Percentiles rank a stretch among this genome's conserved stretches.
Conservation (phyloP, 148 eudicot species). For the Agrostemma githago region DNA sequence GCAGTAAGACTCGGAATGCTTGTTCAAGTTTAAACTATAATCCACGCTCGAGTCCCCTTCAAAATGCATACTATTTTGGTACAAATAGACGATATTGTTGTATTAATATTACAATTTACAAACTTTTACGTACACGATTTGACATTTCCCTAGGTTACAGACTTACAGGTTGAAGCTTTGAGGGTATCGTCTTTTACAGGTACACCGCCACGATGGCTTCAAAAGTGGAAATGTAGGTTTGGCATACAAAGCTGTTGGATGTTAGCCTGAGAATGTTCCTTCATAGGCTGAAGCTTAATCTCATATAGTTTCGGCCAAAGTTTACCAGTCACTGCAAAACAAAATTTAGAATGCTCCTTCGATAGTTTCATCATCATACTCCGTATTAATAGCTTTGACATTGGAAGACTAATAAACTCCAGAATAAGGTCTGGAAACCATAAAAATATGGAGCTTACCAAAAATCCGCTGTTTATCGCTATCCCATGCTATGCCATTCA, state of each 20-base stretch:
- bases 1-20: neutral
- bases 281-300: slow-evolving; percentile 61
- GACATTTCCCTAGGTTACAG: neutral
- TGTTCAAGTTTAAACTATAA: neutral
- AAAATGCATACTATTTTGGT: neutral
- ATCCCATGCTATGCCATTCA: slow-evolving; percentile 99
- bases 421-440: neutral
- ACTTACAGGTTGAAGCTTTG: neutral
- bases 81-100: neutral
- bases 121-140: neutral
- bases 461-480: slow-evolving; percentile 50
- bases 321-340: slow-evolving; percentile 76
- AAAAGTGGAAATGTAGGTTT: slow-evolving; percentile 26
- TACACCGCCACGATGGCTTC: slow-evolving; percentile 2
- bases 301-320: slow-evolving; percentile 92
- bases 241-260: slow-evolving; percentile 52
- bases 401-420: neutral
- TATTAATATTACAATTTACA: slow-evolving; percentile 6
- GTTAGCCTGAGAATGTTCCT: slow-evolving; percentile 26
- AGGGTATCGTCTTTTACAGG: neutral
- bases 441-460: slow-evolving; percentile 41
- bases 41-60: neutral
- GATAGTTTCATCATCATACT: neutral
- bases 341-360: neutral
- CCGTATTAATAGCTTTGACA: neutral